phyloP scores from a whole-genome alignment of 495 filamentous ascomycete genomes.

The Annulohypoxylon moriforme region DNA sequence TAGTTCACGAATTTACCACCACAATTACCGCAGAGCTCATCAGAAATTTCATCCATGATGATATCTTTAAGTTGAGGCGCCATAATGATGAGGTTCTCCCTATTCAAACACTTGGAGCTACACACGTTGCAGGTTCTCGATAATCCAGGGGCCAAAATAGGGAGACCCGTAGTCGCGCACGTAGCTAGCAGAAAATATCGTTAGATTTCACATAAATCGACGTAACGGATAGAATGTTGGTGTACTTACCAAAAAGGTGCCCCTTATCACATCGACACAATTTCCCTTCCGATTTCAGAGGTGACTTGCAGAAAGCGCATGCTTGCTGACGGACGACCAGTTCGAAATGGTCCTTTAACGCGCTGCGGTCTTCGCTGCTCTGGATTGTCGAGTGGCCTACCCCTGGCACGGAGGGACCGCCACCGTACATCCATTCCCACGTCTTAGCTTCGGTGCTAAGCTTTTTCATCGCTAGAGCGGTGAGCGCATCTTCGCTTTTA shows the following conservation, averaged over 20 bases:
- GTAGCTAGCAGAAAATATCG: slow-evolving; percentile 25
- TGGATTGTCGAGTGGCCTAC: slow-evolving; percentile 15
- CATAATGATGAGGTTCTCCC: slow-evolving; percentile 45
- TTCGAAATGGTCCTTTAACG: slow-evolving; percentile 48
- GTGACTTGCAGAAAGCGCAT: slow-evolving; percentile 54
- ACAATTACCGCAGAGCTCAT: slow-evolving; percentile 56
- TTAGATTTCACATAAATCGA: not conserved
- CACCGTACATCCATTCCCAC: slow-evolving; percentile 63
- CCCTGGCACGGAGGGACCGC: slow-evolving; percentile 55
- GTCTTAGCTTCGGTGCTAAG: slow-evolving; percentile 57
- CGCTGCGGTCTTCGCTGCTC: slow-evolving; percentile 12
- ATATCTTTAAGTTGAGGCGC: slow-evolving; percentile 45
- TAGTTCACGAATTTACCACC: slow-evolving; percentile 59
- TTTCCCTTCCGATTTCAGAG: slow-evolving; percentile 28
- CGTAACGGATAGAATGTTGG: not conserved
- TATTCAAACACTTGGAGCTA: slow-evolving; percentile 53
- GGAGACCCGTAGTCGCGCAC: slow-evolving; percentile 57
- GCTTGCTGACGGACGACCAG: slow-evolving; percentile 41
- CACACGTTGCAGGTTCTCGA: slow-evolving; percentile 59
- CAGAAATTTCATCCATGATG: slow-evolving; percentile 47
- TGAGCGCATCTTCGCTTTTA: slow-evolving; percentile 8
- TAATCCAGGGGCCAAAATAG: slow-evolving; percentile 56
- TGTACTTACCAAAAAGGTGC: slow-evolving; percentile 47
- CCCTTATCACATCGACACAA: slow-evolving; percentile 43
- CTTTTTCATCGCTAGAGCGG: slow-evolving; percentile 17